Evolutionary conservation across 257 asterid genomes (phyloP).

Genomic region (Penstemon newberryi): DNA sequence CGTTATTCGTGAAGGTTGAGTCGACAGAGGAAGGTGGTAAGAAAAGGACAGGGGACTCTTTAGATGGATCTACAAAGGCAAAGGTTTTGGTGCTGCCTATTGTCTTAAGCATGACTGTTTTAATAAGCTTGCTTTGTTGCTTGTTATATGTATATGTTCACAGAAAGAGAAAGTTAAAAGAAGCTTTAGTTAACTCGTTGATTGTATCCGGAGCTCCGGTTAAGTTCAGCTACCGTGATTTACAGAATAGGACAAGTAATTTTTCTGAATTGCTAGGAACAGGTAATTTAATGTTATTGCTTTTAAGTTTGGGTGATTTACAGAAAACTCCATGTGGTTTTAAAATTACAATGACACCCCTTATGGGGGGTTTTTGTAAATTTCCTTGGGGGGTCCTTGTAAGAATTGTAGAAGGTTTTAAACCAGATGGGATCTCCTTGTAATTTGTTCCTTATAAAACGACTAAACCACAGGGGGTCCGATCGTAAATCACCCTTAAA

Average conservation of each 20-base stretch:
- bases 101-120: conserved; percentile 62
- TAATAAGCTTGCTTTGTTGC: conserved; percentile 59
- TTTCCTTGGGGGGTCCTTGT: too few species aligned
- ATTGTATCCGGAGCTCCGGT: conserved; percentile 74
- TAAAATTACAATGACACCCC: too few species aligned
- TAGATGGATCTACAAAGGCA: conserved; percentile 33
- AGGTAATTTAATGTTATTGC: conserved; percentile 42
- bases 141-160: conserved; percentile 53
- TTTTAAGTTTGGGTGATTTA: not conserved
- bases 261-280: conserved; percentile 76
- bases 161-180: conserved; percentile 50
- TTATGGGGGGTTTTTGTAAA: too few species aligned
- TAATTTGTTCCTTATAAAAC: too few species aligned
- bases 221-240: conserved; percentile 67
- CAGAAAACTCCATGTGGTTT: too few species aligned
- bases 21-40: conserved; percentile 16
- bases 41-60: conserved; percentile 30
- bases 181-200: conserved; percentile 60
- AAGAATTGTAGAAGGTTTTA: too few species aligned
- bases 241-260: conserved; percentile 58
- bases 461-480: too few species aligned
- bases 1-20: conserved; percentile 75
- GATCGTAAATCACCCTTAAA: too few species aligned
- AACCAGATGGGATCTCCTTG: too few species aligned
- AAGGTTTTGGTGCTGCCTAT: conserved; percentile 76